phyloP scores from a whole-genome alignment of 2,329 filamentous ascomycete genomes.

The Talaromyces sp. region DNA sequence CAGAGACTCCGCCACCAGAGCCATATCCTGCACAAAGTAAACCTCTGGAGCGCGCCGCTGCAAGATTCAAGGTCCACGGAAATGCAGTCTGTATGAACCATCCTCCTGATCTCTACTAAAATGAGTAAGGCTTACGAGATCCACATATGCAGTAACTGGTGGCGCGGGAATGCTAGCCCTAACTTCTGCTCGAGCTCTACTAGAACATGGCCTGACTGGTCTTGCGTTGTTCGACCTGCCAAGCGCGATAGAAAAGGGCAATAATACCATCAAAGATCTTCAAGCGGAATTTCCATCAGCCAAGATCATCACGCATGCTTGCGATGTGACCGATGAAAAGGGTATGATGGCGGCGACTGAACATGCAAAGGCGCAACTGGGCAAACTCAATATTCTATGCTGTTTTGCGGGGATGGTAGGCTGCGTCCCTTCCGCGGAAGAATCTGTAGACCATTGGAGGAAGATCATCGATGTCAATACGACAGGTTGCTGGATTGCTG shows the following conservation, averaged over 20 bases:
- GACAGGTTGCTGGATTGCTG: constrained; percentile 66
- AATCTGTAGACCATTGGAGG: constrained; percentile 57
- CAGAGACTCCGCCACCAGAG: constrained; percentile 29
- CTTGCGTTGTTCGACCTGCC: constrained; percentile 61
- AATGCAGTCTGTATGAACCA: constrained; percentile 28
- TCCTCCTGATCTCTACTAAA: background rate
- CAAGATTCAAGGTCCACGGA: constrained; percentile 30
- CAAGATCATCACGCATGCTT: constrained; percentile 49
- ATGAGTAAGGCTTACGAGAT: background rate
- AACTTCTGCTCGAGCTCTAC: constrained; percentile 57
- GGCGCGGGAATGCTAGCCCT: constrained; percentile 63
- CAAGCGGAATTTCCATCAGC: constrained; percentile 52
- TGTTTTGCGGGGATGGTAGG: constrained; percentile 68
- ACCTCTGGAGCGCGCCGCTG: constrained; percentile 26
- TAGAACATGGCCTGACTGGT: constrained; percentile 62
- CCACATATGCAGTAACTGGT: constrained; percentile 53
- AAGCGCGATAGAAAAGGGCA: constrained; percentile 36
- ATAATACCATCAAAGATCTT: constrained; percentile 46
- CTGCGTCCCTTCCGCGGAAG: constrained; percentile 59
- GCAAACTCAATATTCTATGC: constrained; percentile 54
- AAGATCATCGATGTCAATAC: constrained; percentile 67
- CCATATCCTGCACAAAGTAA: constrained; percentile 22
- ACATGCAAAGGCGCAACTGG: constrained; percentile 35
- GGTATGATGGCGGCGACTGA: constrained; percentile 24
- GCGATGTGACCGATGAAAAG: constrained; percentile 58